Percentiles rank a stretch among this genome's conserved stretches.
These are phyloP conservation scores for Patellifolia procumbens DNA, from an alignment of 179 eudicot species.

Conservation along the genomic window DNA sequence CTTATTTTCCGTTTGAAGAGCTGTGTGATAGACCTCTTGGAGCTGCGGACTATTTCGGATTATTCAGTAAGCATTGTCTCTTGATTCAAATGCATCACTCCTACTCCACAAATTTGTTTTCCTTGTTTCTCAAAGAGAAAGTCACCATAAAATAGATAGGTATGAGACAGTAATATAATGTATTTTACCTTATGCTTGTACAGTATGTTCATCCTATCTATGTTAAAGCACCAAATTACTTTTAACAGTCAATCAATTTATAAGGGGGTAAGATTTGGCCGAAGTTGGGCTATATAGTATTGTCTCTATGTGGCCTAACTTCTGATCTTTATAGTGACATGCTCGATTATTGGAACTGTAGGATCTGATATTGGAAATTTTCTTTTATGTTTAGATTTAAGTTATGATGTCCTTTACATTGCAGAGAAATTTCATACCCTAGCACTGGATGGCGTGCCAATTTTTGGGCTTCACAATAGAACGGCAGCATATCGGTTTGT, in stretches of 20 bases:
- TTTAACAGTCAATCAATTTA: neutral
- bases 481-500: slow-evolving; percentile 98
- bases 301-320: neutral
- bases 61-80: slow-evolving; percentile 64
- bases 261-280: neutral
- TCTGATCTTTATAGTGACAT: neutral
- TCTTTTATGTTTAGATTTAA: neutral
- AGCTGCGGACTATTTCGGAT: slow-evolving; percentile 92
- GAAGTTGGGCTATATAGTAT: neutral
- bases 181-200: neutral
- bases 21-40: slow-evolving; percentile 95
- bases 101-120: neutral
- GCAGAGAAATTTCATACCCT: slow-evolving; percentile 87
- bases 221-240: neutral
- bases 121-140: too few species aligned
- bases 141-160: neutral
- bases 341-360: neutral
- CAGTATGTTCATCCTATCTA: neutral
- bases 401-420: neutral
- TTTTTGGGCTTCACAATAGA: slow-evolving; percentile 76
- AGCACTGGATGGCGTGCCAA: slow-evolving; percentile 83
- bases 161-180: neutral
- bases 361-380: neutral
- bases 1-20: slow-evolving; percentile 85
- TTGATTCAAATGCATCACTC: neutral